Conservation (phyloP, 169 alveolate genomes). For the Cardiosporidium cionae region DNA sequence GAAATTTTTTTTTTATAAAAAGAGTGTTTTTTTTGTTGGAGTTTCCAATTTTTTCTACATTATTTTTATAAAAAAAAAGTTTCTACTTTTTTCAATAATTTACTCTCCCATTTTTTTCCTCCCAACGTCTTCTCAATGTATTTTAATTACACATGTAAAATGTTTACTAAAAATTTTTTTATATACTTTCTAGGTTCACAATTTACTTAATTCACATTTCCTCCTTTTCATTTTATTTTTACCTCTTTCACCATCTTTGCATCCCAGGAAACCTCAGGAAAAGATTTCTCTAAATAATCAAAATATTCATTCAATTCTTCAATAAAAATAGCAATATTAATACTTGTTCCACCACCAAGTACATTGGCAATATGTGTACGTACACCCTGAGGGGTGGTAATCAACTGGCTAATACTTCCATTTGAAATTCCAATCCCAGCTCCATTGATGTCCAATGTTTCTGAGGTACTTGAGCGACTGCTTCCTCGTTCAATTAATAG, state of each 20-base stretch:
- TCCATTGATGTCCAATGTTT: conserved; percentile 37
- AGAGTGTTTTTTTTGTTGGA: too few relatives aligned
- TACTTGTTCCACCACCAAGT: conserved; percentile 54
- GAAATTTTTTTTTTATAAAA: too few relatives aligned
- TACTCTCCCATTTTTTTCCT: too few relatives aligned
- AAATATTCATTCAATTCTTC: conserved; percentile 41
- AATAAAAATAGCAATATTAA: conserved; percentile 48
- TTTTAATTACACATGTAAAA: not conserved
- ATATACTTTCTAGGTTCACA: not conserved
- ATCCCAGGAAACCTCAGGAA: conserved; percentile 13
- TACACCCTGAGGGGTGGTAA: conserved; percentile 45
- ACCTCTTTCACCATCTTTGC: conserved; percentile 18
- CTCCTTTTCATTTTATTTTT: not conserved
- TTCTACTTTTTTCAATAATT: too few relatives aligned
- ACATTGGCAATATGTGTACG: conserved; percentile 46
- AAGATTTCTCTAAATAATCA: conserved; percentile 9
- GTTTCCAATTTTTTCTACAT: too few relatives aligned
- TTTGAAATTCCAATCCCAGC: conserved; percentile 45
- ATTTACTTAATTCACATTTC: not conserved
- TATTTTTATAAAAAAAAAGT: too few relatives aligned
- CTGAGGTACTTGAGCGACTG: conserved; percentile 25
- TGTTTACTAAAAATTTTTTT: not conserved
- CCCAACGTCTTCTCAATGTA: not conserved
- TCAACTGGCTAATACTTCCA: conserved; percentile 33
- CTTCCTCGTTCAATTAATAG: conserved; percentile 52